Evolutionary conservation across 768 basidiomycete species (phyloP).

Genomic region (Leucocoprinus birnbaumii): DNA sequence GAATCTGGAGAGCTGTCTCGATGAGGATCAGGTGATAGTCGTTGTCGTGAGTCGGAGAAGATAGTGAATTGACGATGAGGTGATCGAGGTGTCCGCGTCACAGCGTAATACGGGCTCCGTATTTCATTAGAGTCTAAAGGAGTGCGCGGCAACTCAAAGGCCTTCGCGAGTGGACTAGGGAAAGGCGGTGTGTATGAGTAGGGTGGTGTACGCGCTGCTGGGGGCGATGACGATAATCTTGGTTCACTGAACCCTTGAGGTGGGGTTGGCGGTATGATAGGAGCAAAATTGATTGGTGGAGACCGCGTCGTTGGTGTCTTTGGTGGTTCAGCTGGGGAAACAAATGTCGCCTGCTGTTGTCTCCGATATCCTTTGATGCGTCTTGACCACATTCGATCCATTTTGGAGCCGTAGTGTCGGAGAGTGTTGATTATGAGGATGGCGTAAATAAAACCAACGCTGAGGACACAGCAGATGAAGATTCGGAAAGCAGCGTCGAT

Average conservation of each 20-base stretch:
- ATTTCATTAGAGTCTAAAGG: too few species aligned
- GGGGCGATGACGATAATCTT: too few species aligned
- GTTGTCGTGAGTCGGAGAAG: too few species aligned
- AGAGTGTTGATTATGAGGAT: slow-evolving; percentile 49
- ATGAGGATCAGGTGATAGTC: too few species aligned
- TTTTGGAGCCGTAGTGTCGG: slow-evolving; percentile 41
- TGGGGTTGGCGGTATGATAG: neutral
- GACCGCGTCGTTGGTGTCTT: neutral
- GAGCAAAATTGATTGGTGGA: neutral
- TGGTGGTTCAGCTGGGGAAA: neutral
- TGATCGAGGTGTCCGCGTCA: too few species aligned
- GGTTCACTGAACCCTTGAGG: neutral
- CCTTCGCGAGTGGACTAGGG: too few species aligned
- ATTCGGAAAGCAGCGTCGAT: slow-evolving; percentile 27
- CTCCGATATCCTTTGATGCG: slow-evolving; percentile 17
- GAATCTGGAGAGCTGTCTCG: too few species aligned
- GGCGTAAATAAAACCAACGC: slow-evolving; percentile 53
- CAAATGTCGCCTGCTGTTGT: neutral
- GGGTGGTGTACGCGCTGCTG: too few species aligned
- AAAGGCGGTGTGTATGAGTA: too few species aligned
- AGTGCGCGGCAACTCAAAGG: too few species aligned
- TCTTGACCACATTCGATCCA: slow-evolving; percentile 26
- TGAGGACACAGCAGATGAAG: slow-evolving; percentile 44
- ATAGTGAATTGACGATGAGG: too few species aligned
- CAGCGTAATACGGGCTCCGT: too few species aligned